Evolutionary conservation across 2,329 filamentous ascomycete species (phyloP), one percentile per base, ranked within the genome.

Genomic region (Colletotrichum cuscutae): DNA sequence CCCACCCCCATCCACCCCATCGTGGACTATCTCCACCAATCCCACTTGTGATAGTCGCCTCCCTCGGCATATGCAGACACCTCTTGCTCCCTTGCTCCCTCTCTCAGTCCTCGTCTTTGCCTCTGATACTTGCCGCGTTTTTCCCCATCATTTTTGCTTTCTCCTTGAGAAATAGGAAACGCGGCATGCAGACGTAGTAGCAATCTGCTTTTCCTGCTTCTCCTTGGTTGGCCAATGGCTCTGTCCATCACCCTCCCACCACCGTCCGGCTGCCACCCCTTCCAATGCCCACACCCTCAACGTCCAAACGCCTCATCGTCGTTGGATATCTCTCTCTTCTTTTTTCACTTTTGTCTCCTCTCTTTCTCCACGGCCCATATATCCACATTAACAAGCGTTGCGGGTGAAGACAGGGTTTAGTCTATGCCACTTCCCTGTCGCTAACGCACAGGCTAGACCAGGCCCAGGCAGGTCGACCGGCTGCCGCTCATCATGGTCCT

Each of bases 41-140:
- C 57, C 71, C 32, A 71, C 65, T 68, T 71, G 61, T 75, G 68
- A 70, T 72, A 42, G 59, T 74, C 63, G 77, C 79, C 78, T n/a
- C 58, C 78, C 80, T 82, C 82, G 81, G 82, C 82, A 84, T 81
- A 82, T 83, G 82, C 82, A 82, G 75, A 76, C 72, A 66, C 69
- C 75, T 79, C 75, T 79, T 78, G 70, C 60, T 65, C 32, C 46
- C 32, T 61, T 65, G 77, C 69, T 67, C 60, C 68, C 66, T 68
- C 69, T 67, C 60, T 69, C 66, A 66, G 52, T 73, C 66, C 37
- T 15, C 26, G 60, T 73, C 69, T 64, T 71, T 57, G 68, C 53
- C 52, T 46, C 63, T 22, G 52, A 63, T 30, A 63, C 63, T 68
- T 32, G 66, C 65, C 65, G 35, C 61, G 35, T 49, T n/a, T 49